Evolutionary conservation across 768 basidiomycete species (phyloP).

Genomic region (Hericium alpestre): DNA sequence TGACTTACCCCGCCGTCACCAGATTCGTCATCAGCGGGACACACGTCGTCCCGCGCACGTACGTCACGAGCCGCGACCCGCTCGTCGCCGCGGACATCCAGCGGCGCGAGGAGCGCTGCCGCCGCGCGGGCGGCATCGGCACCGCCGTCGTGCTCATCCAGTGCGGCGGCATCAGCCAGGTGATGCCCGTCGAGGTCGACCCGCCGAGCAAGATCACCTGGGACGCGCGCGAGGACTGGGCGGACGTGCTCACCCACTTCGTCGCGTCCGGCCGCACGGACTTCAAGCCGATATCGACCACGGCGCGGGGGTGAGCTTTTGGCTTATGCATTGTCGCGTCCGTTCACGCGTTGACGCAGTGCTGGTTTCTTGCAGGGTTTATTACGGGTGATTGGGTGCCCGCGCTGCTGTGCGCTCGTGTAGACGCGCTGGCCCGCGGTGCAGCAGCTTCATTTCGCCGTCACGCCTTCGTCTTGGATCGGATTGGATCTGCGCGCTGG

Average conservation of each 20-base stretch:
- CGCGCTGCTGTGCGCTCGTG: constrained; percentile 4
- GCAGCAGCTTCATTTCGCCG: not conserved
- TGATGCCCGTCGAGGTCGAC: constrained; percentile 83
- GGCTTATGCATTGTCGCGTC: not conserved
- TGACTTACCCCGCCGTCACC: constrained; percentile 1
- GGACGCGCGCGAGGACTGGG: constrained; percentile 70
- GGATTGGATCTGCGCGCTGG: not conserved
- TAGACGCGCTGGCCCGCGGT: constrained; percentile 1
- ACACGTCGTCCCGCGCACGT: constrained; percentile 60
- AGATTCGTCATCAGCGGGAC: constrained; percentile 64
- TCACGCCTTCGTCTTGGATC: not conserved
- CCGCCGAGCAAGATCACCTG: constrained; percentile 66
- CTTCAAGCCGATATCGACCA: constrained; percentile 77
- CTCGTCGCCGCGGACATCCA: constrained; percentile 68
- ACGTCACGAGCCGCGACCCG: constrained; percentile 55
- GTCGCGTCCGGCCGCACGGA: constrained; percentile 64
- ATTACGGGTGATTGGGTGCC: constrained; percentile 10
- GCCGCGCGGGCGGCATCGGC: constrained; percentile 66
- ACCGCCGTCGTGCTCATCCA: constrained; percentile 67
- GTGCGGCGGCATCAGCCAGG: constrained; percentile 65
- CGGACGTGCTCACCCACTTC: constrained; percentile 55
- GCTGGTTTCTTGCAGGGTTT: constrained; percentile 4
- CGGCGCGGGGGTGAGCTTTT: constrained; percentile 54
- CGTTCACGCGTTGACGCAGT: not conserved
- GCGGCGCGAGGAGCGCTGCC: constrained; percentile 71